Percentiles rank a stretch among this genome's conserved stretches.
These are phyloP conservation scores for Spergularia bocconei DNA, from an alignment of 148 eudicot genomes.

Conservation along the genomic window DNA sequence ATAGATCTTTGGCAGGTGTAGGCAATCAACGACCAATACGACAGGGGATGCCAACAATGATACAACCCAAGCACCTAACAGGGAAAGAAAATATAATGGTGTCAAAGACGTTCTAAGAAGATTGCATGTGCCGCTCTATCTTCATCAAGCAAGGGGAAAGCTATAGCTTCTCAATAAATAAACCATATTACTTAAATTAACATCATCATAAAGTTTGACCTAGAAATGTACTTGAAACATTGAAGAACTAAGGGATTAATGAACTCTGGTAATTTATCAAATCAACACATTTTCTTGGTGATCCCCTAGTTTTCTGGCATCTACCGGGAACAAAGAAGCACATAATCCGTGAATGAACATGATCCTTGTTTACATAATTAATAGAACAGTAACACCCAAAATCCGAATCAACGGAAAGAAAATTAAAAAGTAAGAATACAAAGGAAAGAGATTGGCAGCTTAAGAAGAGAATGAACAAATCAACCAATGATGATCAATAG, in stretches of 20 bases:
- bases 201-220: not conserved
- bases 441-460: not conserved
- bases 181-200: not conserved
- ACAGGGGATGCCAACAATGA: constrained; percentile 71
- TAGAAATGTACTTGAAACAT: not conserved
- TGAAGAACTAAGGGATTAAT: not conserved
- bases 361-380: not conserved
- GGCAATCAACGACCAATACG: constrained; percentile 41
- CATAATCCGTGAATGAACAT: not conserved
- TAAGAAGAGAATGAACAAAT: not conserved
- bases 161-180: not conserved
- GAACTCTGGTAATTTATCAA: not conserved
- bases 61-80: constrained; percentile 76
- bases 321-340: not conserved
- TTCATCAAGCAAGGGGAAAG: not conserved
- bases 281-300: not conserved
- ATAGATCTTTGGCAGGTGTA: constrained; percentile 68
- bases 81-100: not conserved
- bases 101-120: not conserved
- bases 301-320: not conserved
- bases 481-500: not conserved
- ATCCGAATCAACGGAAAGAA: no score
- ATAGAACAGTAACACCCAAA: no score
- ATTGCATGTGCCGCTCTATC: not conserved
- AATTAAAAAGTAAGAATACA: no score